Conservation (phyloP, 1,284 basidiomycete species). For the Cutaneotrichosporon dermatis region DNA sequence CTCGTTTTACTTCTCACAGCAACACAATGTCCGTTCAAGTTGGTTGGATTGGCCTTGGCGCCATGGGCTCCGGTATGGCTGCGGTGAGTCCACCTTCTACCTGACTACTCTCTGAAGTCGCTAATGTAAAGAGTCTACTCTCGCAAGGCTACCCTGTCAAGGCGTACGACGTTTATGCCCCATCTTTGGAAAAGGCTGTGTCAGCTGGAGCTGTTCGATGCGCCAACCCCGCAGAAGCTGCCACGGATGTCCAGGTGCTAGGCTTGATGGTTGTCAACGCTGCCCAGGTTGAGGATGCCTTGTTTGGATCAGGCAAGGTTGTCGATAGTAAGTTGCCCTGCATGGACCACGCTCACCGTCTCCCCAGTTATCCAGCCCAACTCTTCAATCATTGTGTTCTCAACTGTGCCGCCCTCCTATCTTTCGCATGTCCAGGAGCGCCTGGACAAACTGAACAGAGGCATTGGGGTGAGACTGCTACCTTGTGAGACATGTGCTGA, state of each 20-base stretch:
- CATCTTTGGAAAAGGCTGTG: constrained; percentile 34
- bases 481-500: background rate
- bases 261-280: constrained; percentile 46
- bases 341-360: no score
- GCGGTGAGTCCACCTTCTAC: constrained; percentile 18
- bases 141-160: constrained; percentile 32
- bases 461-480: constrained; percentile 29
- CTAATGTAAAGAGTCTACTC: constrained; percentile 22
- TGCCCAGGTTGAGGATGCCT: constrained; percentile 37
- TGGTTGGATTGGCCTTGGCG: constrained; percentile 42
- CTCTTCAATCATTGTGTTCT: constrained; percentile 44
- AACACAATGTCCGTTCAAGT: constrained; percentile 13
- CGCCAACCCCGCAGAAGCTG: constrained; percentile 27
- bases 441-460: constrained; percentile 32
- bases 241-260: constrained; percentile 30
- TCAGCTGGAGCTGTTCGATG: constrained; percentile 22
- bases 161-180: constrained; percentile 40
- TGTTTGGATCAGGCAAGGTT: constrained; percentile 33
- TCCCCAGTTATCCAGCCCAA: constrained; percentile 8
- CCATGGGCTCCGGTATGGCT: constrained; percentile 44
- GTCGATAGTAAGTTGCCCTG: constrained; percentile 6
- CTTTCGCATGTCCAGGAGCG: constrained; percentile 27
- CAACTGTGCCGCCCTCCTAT: constrained; percentile 45
- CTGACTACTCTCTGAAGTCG: no score
- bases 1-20: no score